Evolutionary conservation across 495 filamentous ascomycete genomes (phyloP).

Genomic region (Trichocladium antarcticum): DNA sequence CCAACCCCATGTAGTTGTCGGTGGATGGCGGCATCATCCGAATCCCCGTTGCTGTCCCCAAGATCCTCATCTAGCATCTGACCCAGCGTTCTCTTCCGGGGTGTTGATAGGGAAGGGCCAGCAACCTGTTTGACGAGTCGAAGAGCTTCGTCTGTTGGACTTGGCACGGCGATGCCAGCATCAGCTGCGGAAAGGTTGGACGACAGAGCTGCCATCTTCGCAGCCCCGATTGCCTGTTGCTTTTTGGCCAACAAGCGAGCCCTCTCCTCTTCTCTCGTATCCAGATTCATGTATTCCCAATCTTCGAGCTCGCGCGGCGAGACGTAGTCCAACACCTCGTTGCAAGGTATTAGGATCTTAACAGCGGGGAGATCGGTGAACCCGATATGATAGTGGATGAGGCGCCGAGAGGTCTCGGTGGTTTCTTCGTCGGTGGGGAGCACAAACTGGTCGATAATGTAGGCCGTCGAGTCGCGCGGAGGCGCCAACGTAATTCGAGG

Average conservation of each 20-base stretch:
- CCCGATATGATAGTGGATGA: constrained; percentile 34
- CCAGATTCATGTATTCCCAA: constrained; percentile 29
- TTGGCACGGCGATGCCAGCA: not conserved
- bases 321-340: constrained; percentile 35
- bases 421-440: constrained; percentile 21
- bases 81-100: constrained; percentile 18
- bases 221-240: not conserved
- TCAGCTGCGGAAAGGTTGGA: constrained; percentile 4
- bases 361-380: constrained; percentile 35
- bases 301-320: constrained; percentile 36
- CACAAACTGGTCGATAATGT: constrained; percentile 37
- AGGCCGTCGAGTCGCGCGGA: constrained; percentile 33
- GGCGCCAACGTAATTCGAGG: constrained; percentile 28
- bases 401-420: constrained; percentile 18
- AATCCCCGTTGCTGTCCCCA: constrained; percentile 10
- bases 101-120: constrained; percentile 27
- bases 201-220: constrained; percentile 3
- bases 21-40: constrained; percentile 17
- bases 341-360: constrained; percentile 27
- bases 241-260: not conserved
- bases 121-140: constrained; percentile 14
- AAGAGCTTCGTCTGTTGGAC: constrained; percentile 8
- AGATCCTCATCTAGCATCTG: constrained; percentile 7
- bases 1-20: constrained; percentile 8
- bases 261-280: constrained; percentile 24